Conservation (phyloP, 2,329 filamentous ascomycete species). For the Phaeosphaeriaceae sp. region DNA sequence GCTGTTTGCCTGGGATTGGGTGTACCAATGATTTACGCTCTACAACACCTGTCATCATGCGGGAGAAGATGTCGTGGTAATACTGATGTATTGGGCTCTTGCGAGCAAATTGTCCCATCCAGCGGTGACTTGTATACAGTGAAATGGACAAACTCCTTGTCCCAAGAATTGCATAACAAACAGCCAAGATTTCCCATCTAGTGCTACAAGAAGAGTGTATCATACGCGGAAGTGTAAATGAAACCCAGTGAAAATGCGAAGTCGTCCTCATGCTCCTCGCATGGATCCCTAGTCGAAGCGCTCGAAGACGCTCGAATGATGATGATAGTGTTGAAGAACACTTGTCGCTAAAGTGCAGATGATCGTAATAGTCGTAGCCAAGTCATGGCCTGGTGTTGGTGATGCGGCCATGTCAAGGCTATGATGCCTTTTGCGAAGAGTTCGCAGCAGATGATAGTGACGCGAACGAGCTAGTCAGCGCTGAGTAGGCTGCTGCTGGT, state of each 20-base stretch:
- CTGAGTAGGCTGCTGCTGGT: slow-evolving; percentile 45
- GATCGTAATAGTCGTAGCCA: slow-evolving; percentile 24
- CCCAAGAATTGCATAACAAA: background rate
- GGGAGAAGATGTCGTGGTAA: background rate
- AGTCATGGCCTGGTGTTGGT: slow-evolving; percentile 4
- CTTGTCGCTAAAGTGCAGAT: slow-evolving; percentile 30
- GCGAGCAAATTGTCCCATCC: background rate
- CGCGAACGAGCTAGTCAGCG: slow-evolving; percentile 51
- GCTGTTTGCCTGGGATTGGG: background rate
- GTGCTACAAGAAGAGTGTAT: background rate
- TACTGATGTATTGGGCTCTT: background rate
- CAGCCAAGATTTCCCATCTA: background rate
- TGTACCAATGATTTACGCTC: background rate
- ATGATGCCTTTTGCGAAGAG: slow-evolving; percentile 31
- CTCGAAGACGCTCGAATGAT: slow-evolving; percentile 7
- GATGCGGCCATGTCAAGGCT: slow-evolving; percentile 11
- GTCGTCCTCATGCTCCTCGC: slow-evolving; percentile 1
- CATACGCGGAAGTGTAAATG: slow-evolving; percentile 4
- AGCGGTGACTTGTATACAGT: background rate
- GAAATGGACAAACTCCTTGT: background rate
- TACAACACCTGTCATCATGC: slow-evolving; percentile 1
- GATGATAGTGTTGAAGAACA: slow-evolving; percentile 21
- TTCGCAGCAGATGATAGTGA: slow-evolving; percentile 44
- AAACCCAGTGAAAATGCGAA: slow-evolving; percentile 16
- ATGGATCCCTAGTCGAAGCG: slow-evolving; percentile 5